Base-by-base conservation (phyloP, 768 basidiomycete genomes). In the Boletus rufocinnamomeus region DNA sequence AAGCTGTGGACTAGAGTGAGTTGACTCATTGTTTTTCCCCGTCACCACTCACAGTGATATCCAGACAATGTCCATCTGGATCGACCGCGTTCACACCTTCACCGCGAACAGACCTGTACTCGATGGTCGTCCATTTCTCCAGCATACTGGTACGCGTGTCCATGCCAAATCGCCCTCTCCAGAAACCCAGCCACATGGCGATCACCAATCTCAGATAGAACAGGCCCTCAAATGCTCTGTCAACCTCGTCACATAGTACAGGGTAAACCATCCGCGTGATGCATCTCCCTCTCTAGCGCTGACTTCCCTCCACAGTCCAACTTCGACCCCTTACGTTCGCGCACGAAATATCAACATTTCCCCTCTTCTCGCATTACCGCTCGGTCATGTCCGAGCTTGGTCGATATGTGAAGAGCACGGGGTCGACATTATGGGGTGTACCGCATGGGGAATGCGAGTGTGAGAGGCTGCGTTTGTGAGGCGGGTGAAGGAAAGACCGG, bases 191-290 rank as follows among this genome's bases (percentile, higher is more conserved):
- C 32, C 11, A 32, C 43, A 54, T 54, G 59, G 68, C 38, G 66
- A 72, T 53, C 62, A 60, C 17, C 72, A 70, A 14, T 64, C 59
- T 13, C 71, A 76, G 63, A 61, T 74, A 6, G 28, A n/a, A 54
- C 75, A 76, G 25, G 71, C 77, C 11, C 69, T 77, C 49, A 78
- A 74, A 57, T 79, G 84, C 37, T 83, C 85, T 5, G 79, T 86
- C 9, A 87, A 84, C 2, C 78, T 88, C 57, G 79, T 88, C 52
- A 81, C 87, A 57, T 88, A 87, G 87, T 86, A 87, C 74, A 83
- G 85, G 74, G 83, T 84, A 59, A 62, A 71, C 60, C 1, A 30
- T 6, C 17, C 48, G 13, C 37, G 32, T 41, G 27, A 53, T 28
- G 6, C 52, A 10, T 46, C 43, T 50, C 49, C 40, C 49, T 43